phyloP scores from a whole-genome alignment of 345 rosid species.

The Ailanthus altissimus region DNA sequence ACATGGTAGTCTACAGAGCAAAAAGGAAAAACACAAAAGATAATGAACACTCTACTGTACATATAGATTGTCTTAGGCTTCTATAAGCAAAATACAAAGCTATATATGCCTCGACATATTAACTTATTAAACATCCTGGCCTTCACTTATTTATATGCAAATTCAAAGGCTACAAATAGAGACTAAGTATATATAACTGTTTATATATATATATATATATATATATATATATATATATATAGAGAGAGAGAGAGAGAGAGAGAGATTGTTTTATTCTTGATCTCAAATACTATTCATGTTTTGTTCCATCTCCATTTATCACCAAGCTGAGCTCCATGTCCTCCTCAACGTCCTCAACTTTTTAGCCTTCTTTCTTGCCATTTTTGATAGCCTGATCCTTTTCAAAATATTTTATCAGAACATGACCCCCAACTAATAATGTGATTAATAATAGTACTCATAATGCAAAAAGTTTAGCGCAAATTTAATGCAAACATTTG shows the following conservation, averaged over 20 bases:
- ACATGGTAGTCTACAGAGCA: too few relatives aligned
- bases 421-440: background rate
- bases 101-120: too few relatives aligned
- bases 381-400: slow-evolving; percentile 33
- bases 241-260: too few relatives aligned
- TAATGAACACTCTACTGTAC: too few relatives aligned
- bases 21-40: too few relatives aligned
- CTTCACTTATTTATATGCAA: background rate
- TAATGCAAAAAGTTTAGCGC: background rate
- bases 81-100: too few relatives aligned
- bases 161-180: background rate
- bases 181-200: too few relatives aligned
- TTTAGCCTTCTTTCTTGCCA: slow-evolving; percentile 41
- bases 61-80: too few relatives aligned
- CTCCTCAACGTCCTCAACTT: slow-evolving; percentile 53
- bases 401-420: slow-evolving; percentile 37
- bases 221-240: too few relatives aligned
- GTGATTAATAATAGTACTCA: background rate
- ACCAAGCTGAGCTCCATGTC: slow-evolving; percentile 62
- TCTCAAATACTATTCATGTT: background rate
- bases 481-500: too few relatives aligned
- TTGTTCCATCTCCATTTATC: slow-evolving; percentile 22
- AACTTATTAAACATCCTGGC: background rate
- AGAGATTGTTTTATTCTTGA: background rate
- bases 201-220: too few relatives aligned